Base-by-base conservation (phyloP, 805 yeast species). In the Zygoascus ofunaensis region DNA sequence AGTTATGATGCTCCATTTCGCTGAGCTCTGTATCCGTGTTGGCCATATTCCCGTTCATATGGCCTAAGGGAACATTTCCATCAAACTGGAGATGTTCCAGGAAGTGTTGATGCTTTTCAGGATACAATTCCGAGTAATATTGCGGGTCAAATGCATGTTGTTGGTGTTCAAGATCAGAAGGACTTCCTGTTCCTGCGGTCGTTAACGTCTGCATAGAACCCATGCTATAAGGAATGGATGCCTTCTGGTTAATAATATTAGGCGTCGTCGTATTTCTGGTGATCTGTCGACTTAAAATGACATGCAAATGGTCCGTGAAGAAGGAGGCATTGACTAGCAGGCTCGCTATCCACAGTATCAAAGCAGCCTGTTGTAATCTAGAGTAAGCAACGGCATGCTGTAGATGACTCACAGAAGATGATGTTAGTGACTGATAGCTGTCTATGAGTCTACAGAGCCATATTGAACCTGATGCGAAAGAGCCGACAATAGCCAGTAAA, bases 181-280 rank as follows among this genome's bases (percentile, higher is more conserved):
- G n/a, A n/a, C n/a, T n/a, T n/a, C n/a, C n/a, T n/a, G n/a, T n/a
- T n/a, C n/a, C n/a, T n/a, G n/a, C n/a, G n/a, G n/a, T n/a, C n/a
- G n/a, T n/a, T 8, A 24, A 15, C 14, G 41, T 37, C 15, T 12
- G 19, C 10, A 26, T 26, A n/a, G 41, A 37, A 15, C 22, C 41
- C 15, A 37, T 3, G 15, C 30, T 21, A 24, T 21, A 37, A n/a
- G 41, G 41, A 17, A 37, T 37, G 3, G 41, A 37, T 17, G 41
- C 20, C 21, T 37, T 37, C n/a, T 24, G 33, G 14, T n/a, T 4
- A 14, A 37, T 20, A 24, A 14, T 24, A 17, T 15, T 24, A 8
- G 21, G 34, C 4, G 32, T 7, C 30, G 30, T 8, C 30, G 7
- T 26, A 7, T 26, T 26, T n/a, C n/a, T n/a, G n/a, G n/a, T n/a